Base-by-base conservation (phyloP, 2,329 filamentous ascomycete species). In the Aurifilum marmelostoma region DNA sequence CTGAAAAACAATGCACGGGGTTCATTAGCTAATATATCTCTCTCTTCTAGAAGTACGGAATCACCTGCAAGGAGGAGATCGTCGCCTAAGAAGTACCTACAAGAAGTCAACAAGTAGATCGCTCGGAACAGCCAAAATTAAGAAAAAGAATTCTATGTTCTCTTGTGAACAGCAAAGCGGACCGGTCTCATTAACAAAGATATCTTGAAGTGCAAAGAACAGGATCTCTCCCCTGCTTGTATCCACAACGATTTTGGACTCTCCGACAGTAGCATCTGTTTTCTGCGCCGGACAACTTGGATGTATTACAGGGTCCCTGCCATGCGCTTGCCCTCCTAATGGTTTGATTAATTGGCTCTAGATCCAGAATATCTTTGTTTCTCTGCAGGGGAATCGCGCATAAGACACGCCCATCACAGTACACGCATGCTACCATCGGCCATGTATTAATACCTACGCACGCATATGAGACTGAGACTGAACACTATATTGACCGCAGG, bases 51-150 rank as follows among this genome's bases (percentile, higher is more conserved):
- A 62, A 62, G 14, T 62, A 62, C 37, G 59, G 59, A 37, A 62
- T 62, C 9, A 8, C 34, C 21, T 62, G 59, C 59, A 62, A 62
- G 59, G 59, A 62, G 59, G 59, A 62, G 59, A 62, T 62, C 3
- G n/a, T 62, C 39, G 59, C 59, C n/a, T 62, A 43, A 37, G 29
- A 12, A 29, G 24, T 5, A 16, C 12, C 52, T 0, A 29, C 24
- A 16, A 14, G 52, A 5, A 7, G 5, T 29, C 27, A 9, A 16
- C 24, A 8, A 29, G 24, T 29, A 29, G 52, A 18, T 11, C 24
- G 7, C 24, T 29, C 6, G 52, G 12, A 7, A 16, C 24, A 16
- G n/a, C 24, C 18, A 3, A 29, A 7, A 27, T 29, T 3, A 16
- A 54, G 29, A 14, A 29, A 16, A 47, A 2, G 21, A 47, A 47